phyloP scores from a whole-genome alignment of 1,284 basidiomycete genomes.

The Ustilago nuda region DNA sequence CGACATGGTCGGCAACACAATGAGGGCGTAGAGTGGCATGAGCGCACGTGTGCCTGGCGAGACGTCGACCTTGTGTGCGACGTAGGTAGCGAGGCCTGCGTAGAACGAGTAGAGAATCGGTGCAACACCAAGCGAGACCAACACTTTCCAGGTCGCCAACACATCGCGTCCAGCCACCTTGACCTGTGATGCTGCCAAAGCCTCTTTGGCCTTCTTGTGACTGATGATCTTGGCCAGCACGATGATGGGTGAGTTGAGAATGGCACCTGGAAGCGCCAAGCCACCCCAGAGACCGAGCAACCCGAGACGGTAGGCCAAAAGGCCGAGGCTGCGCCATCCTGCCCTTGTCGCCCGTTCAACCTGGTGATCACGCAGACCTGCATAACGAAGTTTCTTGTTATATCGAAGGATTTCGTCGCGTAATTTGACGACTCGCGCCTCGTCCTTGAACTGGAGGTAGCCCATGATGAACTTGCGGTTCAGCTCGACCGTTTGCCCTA shows the following conservation, averaged over 20 bases:
- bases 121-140: constrained; percentile 90
- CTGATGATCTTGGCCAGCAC: constrained; percentile 90
- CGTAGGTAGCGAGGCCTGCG: constrained; percentile 76
- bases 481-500: constrained; percentile 96
- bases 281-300: constrained; percentile 86
- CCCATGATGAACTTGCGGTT: constrained; percentile 95
- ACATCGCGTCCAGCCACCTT: constrained; percentile 96
- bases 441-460: constrained; percentile 90
- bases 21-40: constrained; percentile 83
- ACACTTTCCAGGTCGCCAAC: constrained; percentile 96
- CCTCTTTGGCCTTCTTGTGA: constrained; percentile 92
- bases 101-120: constrained; percentile 81
- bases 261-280: constrained; percentile 91
- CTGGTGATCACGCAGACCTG: constrained; percentile 98
- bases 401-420: constrained; percentile 89
- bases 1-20: constrained; percentile 86
- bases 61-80: constrained; percentile 75
- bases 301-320: constrained; percentile 85
- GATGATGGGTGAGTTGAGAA: constrained; percentile 95
- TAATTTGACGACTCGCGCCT: constrained; percentile 86
- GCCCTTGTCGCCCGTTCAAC: constrained; percentile 77
- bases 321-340: constrained; percentile 86
- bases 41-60: constrained; percentile 75
- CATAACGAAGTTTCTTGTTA: constrained; percentile 88
- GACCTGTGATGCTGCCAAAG: constrained; percentile 93